These are phyloP conservation scores for Boletus sensibilis DNA, from an alignment of 768 basidiomycete genomes.

Conservation along the genomic window DNA sequence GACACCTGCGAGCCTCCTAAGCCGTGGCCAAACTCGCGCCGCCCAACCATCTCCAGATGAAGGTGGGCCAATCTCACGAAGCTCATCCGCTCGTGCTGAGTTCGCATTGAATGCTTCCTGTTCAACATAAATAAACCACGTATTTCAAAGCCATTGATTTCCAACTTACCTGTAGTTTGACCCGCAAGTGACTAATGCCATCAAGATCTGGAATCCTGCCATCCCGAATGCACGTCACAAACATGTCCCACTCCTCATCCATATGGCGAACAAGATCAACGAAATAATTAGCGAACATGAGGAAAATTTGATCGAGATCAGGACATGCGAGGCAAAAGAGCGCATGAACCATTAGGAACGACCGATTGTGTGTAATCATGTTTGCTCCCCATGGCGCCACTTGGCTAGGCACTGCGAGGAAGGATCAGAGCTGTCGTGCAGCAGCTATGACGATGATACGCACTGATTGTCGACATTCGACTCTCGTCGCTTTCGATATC, in stretches of 20 bases:
- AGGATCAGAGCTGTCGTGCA: too few species aligned
- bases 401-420: too few species aligned
- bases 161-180: constrained; percentile 7
- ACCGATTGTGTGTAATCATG: constrained; percentile 10
- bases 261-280: constrained; percentile 8
- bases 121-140: background rate
- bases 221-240: constrained; percentile 7
- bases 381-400: constrained; percentile 1
- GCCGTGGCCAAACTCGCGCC: constrained; percentile 13
- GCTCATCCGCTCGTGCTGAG: constrained; percentile 13
- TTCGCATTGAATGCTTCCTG: constrained; percentile 5
- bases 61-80: constrained; percentile 15
- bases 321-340: constrained; percentile 16
- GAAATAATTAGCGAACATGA: constrained; percentile 8
- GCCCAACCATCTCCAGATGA: constrained; percentile 13
- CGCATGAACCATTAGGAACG: constrained; percentile 15
- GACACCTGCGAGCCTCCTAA: constrained; percentile 2
- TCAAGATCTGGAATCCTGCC: constrained; percentile 15
- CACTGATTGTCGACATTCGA: too few species aligned
- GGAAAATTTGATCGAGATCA: constrained; percentile 5
- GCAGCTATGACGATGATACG: too few species aligned
- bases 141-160: background rate
- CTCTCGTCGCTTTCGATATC: too few species aligned
- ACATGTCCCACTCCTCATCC: constrained; percentile 10
- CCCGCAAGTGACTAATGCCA: constrained; percentile 7